A percentile compares a stretch with the other conserved stretches of the same genome.
Conservation (phyloP, 2,329 filamentous ascomycete species). For the Dactylellina haptotyla region DNA sequence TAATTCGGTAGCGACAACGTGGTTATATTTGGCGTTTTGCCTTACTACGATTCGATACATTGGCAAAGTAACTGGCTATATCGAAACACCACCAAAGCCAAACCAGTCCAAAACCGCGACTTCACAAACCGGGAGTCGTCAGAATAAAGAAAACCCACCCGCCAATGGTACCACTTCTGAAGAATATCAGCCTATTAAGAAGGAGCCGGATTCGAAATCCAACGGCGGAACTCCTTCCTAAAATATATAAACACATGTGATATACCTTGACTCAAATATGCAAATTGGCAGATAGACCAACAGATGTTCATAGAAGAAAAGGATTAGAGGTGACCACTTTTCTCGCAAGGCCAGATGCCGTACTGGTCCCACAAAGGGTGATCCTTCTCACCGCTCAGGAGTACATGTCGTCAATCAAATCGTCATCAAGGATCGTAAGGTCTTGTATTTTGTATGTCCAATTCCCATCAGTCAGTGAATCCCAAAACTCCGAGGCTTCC, state of each 20-base stretch:
- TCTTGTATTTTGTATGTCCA: background rate
- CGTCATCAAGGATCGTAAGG: background rate
- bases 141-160: background rate
- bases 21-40: slow-evolving; percentile 35
- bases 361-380: background rate
- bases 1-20: slow-evolving; percentile 17
- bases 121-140: background rate
- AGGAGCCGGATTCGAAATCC: too few species aligned
- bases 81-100: slow-evolving; percentile 16
- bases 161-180: background rate
- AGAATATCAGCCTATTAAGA: too few species aligned
- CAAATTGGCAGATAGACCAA: too few species aligned
- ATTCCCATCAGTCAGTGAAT: slow-evolving; percentile 1
- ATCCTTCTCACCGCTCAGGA: background rate
- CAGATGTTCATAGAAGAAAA: too few species aligned
- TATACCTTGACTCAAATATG: too few species aligned
- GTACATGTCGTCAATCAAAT: background rate
- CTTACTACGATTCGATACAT: slow-evolving; percentile 20
- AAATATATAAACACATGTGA: too few species aligned
- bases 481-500: slow-evolving; percentile 6
- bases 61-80: slow-evolving; percentile 27
- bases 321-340: too few species aligned
- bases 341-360: too few species aligned
- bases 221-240: too few species aligned
- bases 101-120: background rate